Percentiles rank a stretch among this genome's conserved stretches.
phyloP scores from a whole-genome alignment of 768 basidiomycete genomes.

The Podaxis sp. region DNA sequence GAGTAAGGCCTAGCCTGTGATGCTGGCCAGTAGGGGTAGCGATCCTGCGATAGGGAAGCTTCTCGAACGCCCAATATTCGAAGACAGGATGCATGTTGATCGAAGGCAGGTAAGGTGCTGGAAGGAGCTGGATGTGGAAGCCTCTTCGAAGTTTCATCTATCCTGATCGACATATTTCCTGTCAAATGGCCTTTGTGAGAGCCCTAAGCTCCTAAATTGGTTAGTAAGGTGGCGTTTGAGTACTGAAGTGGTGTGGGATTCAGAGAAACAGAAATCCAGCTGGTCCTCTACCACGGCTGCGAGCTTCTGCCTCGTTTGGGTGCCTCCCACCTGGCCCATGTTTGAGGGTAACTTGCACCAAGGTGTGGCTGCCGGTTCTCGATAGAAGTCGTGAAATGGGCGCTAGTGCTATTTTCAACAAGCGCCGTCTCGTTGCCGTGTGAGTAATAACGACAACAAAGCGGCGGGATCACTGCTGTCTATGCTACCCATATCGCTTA shows the following conservation, averaged over 20 bases:
- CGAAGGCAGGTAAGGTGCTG: neutral
- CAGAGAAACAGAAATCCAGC: neutral
- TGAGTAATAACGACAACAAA: neutral
- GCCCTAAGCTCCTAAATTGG: neutral
- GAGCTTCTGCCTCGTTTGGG: neutral
- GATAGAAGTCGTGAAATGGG: neutral
- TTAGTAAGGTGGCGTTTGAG: neutral
- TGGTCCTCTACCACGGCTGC: neutral
- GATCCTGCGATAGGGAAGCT: neutral
- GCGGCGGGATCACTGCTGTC: neutral
- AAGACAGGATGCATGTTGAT: neutral
- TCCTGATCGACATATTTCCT: neutral
- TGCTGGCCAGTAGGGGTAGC: neutral
- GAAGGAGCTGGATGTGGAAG: neutral
- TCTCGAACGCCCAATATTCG: neutral
- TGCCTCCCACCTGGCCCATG: neutral
- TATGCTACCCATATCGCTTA: neutral
- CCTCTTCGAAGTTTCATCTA: neutral
- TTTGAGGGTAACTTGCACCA: too few species aligned
- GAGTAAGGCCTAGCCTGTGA: neutral
- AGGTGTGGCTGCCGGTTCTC: too few species aligned
- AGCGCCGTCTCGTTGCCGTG: neutral
- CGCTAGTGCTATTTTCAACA: neutral
- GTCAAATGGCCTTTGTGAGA: neutral
- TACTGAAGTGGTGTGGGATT: neutral